phyloP scores from a whole-genome alignment of 2,329 filamentous ascomycete species.

The Phialemoniopsis sp. region DNA sequence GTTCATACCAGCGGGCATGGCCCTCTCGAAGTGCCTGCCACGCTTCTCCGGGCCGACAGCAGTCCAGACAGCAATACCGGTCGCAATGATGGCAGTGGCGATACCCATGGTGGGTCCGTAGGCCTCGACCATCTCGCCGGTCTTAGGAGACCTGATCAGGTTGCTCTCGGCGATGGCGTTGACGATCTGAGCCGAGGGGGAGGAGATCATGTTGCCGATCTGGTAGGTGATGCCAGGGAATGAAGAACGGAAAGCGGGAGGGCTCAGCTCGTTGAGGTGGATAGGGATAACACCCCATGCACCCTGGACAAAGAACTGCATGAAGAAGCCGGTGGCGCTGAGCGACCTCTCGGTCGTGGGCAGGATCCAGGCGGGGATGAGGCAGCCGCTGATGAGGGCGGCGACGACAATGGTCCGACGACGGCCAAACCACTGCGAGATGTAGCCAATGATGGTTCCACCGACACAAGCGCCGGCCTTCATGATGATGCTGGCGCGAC shows the following conservation, averaged over 20 bases:
- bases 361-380: constrained; percentile 70
- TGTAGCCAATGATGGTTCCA: constrained; percentile 68
- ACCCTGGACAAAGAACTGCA: constrained; percentile 72
- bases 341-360: constrained; percentile 55
- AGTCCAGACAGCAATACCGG: constrained; percentile 64
- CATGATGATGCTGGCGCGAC: constrained; percentile 76
- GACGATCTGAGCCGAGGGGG: constrained; percentile 71
- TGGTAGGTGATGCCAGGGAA: constrained; percentile 73
- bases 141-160: constrained; percentile 46
- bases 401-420: constrained; percentile 62
- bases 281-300: constrained; percentile 76
- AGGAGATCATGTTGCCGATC: constrained; percentile 70
- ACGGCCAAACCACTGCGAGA: constrained; percentile 71
- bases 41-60: constrained; percentile 72
- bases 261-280: constrained; percentile 73
- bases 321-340: constrained; percentile 61
- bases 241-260: constrained; percentile 68
- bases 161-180: constrained; percentile 66
- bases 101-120: constrained; percentile 75
- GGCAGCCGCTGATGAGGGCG: constrained; percentile 51
- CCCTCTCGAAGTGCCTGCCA: constrained; percentile 64
- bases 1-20: constrained; percentile 42
- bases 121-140: constrained; percentile 58
- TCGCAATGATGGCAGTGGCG: constrained; percentile 70
- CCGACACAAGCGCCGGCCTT: constrained; percentile 74